Conservation (phyloP, 257 asterid species). For the Solanum corneliomulleri region DNA sequence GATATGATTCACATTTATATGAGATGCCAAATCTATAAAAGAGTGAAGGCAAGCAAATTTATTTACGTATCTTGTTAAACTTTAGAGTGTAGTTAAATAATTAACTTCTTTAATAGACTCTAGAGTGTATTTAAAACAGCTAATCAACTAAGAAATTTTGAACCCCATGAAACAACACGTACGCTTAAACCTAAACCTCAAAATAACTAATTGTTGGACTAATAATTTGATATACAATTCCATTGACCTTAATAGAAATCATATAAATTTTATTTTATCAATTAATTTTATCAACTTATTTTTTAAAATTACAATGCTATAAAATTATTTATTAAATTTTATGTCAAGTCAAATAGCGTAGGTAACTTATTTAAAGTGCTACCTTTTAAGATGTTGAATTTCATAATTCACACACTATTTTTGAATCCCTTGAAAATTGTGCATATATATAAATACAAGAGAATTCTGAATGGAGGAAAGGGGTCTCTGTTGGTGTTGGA, state of each 20-base stretch:
- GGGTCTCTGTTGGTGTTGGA: not conserved
- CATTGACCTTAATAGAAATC: not conserved
- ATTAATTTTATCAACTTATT: not conserved
- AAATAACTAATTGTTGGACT: not conserved
- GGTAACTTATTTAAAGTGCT: fast-evolving
- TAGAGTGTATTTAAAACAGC: not conserved
- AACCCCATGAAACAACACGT: not conserved
- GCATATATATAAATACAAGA: not conserved
- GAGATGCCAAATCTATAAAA: too few species aligned
- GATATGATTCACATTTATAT: too few species aligned
- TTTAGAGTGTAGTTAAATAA: too few species aligned
- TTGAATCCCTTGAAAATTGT: not conserved
- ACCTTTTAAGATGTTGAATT: not conserved
- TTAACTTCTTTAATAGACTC: too few species aligned
- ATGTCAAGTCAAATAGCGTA: not conserved
- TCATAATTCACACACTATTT: not conserved
- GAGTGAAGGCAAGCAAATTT: too few species aligned
- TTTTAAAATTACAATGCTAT: too few species aligned
- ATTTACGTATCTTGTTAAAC: too few species aligned
- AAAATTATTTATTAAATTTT: too few species aligned
- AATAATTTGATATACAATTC: not conserved
- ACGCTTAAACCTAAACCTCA: not conserved
- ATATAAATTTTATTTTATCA: not conserved
- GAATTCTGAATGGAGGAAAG: not conserved
- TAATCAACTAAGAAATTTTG: not conserved